phyloP scores from a whole-genome alignment of 169 alveolate species.

The Eimeria sp. region DNA sequence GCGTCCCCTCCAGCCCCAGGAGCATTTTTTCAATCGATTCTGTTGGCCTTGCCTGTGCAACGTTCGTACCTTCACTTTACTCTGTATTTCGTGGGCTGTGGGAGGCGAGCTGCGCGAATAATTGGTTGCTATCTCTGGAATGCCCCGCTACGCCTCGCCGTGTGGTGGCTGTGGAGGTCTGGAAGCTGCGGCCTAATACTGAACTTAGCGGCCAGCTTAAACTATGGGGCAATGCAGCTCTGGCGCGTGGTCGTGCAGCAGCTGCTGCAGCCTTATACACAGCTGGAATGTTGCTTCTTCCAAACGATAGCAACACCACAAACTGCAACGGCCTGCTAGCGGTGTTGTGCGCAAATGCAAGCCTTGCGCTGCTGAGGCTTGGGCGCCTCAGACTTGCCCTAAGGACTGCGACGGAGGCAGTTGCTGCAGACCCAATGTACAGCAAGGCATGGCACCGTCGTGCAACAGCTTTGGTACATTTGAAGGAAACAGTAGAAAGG shows the following conservation, averaged over 20 bases:
- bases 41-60: constrained; percentile 28
- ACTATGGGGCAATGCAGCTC: constrained; percentile 39
- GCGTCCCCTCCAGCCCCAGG: neutral
- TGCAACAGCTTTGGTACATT: constrained; percentile 33
- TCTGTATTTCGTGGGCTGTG: constrained; percentile 11
- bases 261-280: constrained; percentile 34
- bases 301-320: neutral
- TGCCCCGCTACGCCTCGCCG: neutral
- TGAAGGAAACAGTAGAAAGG: neutral
- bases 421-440: constrained; percentile 29
- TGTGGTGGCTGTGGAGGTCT: neutral
- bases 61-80: neutral
- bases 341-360: constrained; percentile 19
- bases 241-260: constrained; percentile 27
- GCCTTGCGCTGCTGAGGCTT: constrained; percentile 26
- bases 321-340: constrained; percentile 21
- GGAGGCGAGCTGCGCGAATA: constrained; percentile 8
- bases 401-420: constrained; percentile 54
- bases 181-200: constrained; percentile 33
- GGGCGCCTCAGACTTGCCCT: neutral
- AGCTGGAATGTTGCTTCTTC: constrained; percentile 28
- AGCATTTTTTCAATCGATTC: constrained; percentile 18
- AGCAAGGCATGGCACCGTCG: constrained; percentile 67
- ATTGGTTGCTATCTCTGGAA: neutral
- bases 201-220: constrained; percentile 16